phyloP scores from a whole-genome alignment of 805 yeast species.

The Hanseniaspora taiwanica region DNA sequence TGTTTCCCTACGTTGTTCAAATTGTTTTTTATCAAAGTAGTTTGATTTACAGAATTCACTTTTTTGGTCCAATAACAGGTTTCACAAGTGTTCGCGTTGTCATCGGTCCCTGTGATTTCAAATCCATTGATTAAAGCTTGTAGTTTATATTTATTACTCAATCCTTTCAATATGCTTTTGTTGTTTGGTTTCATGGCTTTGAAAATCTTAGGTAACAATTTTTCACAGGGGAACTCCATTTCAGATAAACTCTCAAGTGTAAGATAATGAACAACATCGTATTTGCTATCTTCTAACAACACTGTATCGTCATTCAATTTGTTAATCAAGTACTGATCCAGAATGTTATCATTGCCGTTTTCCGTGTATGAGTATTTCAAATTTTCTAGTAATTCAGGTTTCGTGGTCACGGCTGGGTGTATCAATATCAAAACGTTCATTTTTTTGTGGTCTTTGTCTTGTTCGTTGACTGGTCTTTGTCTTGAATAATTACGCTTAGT shows the following conservation, averaged over 20 bases:
- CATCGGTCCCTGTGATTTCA: constrained; percentile 20
- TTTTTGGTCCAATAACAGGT: constrained; percentile 47
- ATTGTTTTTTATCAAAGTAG: too few relatives aligned
- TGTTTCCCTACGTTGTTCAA: too few relatives aligned
- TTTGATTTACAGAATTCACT: constrained; percentile 22
- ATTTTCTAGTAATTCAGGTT: constrained; percentile 32
- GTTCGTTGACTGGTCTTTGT: neutral
- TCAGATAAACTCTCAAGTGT: constrained; percentile 38
- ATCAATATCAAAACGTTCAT: constrained; percentile 32
- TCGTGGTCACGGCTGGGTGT: constrained; percentile 56
- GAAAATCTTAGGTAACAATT: constrained; percentile 28
- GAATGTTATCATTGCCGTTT: constrained; percentile 17
- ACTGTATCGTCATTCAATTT: constrained; percentile 39
- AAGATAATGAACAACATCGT: constrained; percentile 35
- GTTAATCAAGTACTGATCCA: constrained; percentile 44
- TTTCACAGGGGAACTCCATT: constrained; percentile 32
- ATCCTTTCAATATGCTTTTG: constrained; percentile 40
- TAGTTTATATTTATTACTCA: constrained; percentile 29
- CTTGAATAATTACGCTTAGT: too few relatives aligned
- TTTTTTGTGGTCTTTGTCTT: constrained; percentile 2
- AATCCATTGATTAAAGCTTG: constrained; percentile 61
- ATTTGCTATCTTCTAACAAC: constrained; percentile 25
- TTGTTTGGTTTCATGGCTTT: constrained; percentile 22
- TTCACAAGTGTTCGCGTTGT: constrained; percentile 6
- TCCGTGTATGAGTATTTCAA: neutral